Conservation (phyloP, 2,329 filamentous ascomycete genomes). For the Penicillium sp. region DNA sequence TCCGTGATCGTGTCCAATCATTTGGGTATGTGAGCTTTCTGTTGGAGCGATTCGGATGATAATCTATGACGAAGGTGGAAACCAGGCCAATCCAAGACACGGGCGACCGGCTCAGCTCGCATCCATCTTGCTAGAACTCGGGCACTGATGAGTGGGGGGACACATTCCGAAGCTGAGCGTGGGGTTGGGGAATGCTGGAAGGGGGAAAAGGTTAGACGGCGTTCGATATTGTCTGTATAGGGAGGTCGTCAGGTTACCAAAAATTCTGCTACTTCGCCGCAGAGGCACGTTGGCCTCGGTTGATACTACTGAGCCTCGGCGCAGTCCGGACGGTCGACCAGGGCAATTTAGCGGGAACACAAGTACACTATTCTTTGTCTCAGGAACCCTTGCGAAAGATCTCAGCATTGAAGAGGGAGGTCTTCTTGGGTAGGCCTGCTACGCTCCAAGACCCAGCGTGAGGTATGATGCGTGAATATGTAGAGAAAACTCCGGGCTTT, state of each 20-base stretch:
- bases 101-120: not conserved
- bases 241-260: too few species aligned
- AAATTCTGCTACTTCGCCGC: too few species aligned
- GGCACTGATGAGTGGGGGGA: not conserved
- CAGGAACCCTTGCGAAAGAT: too few species aligned
- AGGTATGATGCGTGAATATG: not conserved
- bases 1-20: not conserved
- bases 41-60: not conserved
- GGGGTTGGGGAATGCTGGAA: not conserved
- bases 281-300: too few species aligned
- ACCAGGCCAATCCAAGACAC: not conserved
- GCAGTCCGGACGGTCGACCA: too few species aligned
- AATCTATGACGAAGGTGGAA: not conserved
- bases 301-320: too few species aligned
- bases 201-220: too few species aligned
- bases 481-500: not conserved
- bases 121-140: not conserved
- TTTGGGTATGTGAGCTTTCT: too few species aligned
- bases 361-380: too few species aligned
- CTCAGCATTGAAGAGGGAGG: too few species aligned
- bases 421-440: not conserved
- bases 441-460: not conserved
- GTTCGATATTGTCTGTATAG: too few species aligned
- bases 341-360: too few species aligned
- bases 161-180: not conserved